phyloP scores from a whole-genome alignment of 176 grass and related monocot species.

The Hordeum marinum region DNA sequence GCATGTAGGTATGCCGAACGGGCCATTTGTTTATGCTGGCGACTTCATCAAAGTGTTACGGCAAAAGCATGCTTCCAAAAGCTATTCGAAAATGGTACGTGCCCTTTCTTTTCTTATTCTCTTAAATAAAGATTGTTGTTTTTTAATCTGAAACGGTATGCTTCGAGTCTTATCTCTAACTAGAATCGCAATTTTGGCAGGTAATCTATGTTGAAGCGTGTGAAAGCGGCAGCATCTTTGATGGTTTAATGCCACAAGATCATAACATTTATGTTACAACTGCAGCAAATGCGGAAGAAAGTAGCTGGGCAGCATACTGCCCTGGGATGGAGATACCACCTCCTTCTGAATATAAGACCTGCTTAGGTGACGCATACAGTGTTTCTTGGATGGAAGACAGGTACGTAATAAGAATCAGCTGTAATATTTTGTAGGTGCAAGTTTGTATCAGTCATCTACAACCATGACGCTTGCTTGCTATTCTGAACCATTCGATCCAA shows the following conservation, averaged over 20 bases:
- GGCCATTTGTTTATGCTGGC: slow-evolving; percentile 64
- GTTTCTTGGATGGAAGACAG: slow-evolving; percentile 97
- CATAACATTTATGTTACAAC: slow-evolving; percentile 86
- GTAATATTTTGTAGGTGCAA: not conserved
- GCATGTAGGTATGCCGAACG: slow-evolving; percentile 67
- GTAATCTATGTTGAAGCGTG: slow-evolving; percentile 96
- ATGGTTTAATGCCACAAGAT: slow-evolving; percentile 64
- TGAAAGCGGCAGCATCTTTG: slow-evolving; percentile 89
- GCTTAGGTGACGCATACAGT: slow-evolving; percentile 87
- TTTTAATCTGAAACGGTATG: not conserved
- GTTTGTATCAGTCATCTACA: not conserved
- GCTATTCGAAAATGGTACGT: slow-evolving; percentile 82
- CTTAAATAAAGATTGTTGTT: not conserved
- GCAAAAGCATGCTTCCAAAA: slow-evolving; percentile 70
- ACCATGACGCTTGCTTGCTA: not conserved
- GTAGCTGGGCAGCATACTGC: slow-evolving; percentile 87
- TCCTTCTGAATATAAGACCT: slow-evolving; percentile 61
- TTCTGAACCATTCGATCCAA: slow-evolving; percentile 11
- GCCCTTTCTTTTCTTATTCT: not conserved
- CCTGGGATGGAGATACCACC: slow-evolving; percentile 66
- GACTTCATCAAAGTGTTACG: slow-evolving; percentile 77
- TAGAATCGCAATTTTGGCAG: slow-evolving; percentile 26
- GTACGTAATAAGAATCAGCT: slow-evolving; percentile 18
- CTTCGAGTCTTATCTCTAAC: not conserved
- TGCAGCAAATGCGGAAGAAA: slow-evolving; percentile 70